Evolutionary conservation across 495 filamentous ascomycete genomes (phyloP).

Genomic region (Aspergillus homomorphus): DNA sequence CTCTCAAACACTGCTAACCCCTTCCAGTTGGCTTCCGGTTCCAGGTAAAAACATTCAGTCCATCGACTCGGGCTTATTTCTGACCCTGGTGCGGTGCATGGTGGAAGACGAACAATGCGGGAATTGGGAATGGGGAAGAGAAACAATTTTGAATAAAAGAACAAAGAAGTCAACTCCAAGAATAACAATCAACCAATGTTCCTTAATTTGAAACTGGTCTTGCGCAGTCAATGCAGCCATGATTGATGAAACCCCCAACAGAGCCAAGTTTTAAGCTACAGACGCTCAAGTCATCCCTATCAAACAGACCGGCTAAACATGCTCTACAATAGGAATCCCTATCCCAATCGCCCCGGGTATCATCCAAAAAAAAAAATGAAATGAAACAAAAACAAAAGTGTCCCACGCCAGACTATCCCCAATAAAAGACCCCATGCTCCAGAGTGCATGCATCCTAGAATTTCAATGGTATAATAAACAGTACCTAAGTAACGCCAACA

Average conservation of each 20-base stretch:
- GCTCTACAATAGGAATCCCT: not conserved
- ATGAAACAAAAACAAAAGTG: conserved; percentile 11
- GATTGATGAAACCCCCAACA: not conserved
- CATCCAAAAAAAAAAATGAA: conserved; percentile 9
- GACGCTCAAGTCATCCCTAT: not conserved
- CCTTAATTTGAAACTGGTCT: not conserved
- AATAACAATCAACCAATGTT: not conserved
- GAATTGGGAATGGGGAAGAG: no score
- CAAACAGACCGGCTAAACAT: not conserved
- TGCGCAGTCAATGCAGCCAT: not conserved
- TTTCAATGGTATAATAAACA: not conserved
- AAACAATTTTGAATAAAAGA: no score
- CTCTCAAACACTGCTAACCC: not conserved
- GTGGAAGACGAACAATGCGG: no score
- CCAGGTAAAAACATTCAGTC: not conserved
- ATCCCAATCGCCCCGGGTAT: not conserved
- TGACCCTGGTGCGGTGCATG: no score
- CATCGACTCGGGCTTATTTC: no score
- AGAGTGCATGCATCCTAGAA: not conserved
- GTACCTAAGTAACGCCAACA: not conserved
- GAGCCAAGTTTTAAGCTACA: not conserved
- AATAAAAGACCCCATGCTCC: not conserved
- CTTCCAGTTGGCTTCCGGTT: not conserved
- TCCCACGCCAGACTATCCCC: not conserved
- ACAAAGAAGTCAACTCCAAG: no score